Evolutionary conservation across 306 rosid genomes (phyloP), one percentile per base, ranked within the genome.

Genomic region (Cajanus cajan): DNA sequence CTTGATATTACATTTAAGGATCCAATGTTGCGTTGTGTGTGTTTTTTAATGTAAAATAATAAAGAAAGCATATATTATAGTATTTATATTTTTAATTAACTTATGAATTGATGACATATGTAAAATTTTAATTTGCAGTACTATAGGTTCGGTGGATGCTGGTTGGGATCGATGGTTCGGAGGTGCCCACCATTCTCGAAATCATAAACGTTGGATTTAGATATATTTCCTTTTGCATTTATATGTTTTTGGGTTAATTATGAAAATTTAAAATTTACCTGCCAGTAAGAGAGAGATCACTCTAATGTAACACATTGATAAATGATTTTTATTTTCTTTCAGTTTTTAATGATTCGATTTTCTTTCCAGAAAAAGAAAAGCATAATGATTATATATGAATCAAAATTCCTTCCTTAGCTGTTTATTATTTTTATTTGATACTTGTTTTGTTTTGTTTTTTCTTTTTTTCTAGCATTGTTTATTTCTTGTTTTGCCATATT

Each of bases 151-250:
- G 4, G 44, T 43, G 7, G 90, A 88, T 40, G 89, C 18, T 1
- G 74, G 79, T 36, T 94, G 98, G 97, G 98, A 94, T 82, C 77
- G 91, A 71, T 94, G 98, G 98, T 94, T 94, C 77, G 64, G 94
- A 80, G 93, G 96, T 41, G 81, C 89, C 62, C 91, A 90, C 77
- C 79, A 80, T 82, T 55, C 88, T 13, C 75, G 88, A 65, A 86
- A 63, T 67, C 91, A 90, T 72, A 92, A 86, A 73, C 96, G 96
- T 12, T 89, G 97, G 98, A 89, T 91, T 84, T 91, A 82, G 62
- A 67, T 9, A 21, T 28, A 59, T 33, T 18, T 9, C 2, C 3
- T 47, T 74, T 61, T 63, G 5, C 21, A 36, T 37, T 39, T 78
- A 16, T 51, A 13, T 22, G 2, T 65, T 66, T 72, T 36, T 0